phyloP scores from a whole-genome alignment of 208 protist species.

The Leishmania gerbilli region DNA sequence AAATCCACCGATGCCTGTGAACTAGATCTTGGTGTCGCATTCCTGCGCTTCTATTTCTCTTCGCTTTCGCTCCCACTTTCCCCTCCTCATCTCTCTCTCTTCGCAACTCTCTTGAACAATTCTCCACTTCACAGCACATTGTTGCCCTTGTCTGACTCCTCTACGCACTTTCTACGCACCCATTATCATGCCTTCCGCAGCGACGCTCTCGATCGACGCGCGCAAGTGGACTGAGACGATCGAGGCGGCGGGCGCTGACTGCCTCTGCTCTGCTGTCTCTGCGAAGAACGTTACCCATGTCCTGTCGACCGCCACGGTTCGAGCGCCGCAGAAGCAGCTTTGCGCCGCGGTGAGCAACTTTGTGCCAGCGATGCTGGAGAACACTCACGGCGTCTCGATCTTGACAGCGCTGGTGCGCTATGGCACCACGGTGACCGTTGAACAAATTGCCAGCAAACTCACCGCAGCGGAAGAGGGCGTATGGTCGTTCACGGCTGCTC shows the following conservation, averaged over 20 bases:
- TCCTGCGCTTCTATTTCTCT: background rate
- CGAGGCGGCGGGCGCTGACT: slow-evolving; percentile 48
- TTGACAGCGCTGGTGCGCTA: slow-evolving; percentile 75
- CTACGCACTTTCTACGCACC: background rate
- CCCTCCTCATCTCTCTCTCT: background rate
- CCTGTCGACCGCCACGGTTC: slow-evolving; percentile 63
- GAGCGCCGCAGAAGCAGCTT: slow-evolving; percentile 71
- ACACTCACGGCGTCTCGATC: slow-evolving; percentile 53
- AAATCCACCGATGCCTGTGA: background rate
- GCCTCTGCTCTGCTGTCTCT: slow-evolving; percentile 47
- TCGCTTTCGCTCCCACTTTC: background rate
- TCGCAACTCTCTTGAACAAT: background rate
- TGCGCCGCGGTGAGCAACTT: slow-evolving; percentile 52
- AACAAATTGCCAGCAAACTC: slow-evolving; percentile 41
- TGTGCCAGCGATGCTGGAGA: slow-evolving; percentile 51
- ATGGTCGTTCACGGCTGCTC: slow-evolving; percentile 39
- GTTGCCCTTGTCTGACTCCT: background rate
- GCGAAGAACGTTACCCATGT: slow-evolving; percentile 78
- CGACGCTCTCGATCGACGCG: slow-evolving; percentile 50
- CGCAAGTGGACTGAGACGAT: slow-evolving; percentile 71
- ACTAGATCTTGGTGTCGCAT: background rate
- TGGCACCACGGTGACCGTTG: slow-evolving; percentile 70
- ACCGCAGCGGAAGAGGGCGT: slow-evolving; percentile 28
- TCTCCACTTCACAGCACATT: background rate
- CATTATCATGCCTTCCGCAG: slow-evolving; percentile 13